Base-by-base conservation (phyloP, 106 monocot species). In the Agapanthus africanus region DNA sequence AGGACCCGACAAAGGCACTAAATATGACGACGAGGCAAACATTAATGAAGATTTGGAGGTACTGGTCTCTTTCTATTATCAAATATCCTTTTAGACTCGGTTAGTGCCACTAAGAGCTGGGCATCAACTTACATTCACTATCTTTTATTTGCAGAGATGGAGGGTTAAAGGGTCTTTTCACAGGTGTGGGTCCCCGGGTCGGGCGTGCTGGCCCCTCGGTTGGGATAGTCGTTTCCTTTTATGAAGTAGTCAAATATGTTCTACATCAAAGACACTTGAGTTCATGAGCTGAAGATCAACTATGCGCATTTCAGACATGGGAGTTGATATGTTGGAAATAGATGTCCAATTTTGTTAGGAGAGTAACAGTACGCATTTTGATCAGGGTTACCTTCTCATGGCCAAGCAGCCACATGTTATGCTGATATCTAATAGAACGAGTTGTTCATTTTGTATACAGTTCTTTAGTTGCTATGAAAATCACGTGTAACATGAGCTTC, bases 141-240 rank as follows among this genome's bases (percentile, higher is more conserved):
- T n/a, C 2, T 60, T 16, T 27, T n/a, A n/a, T n/a, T 32, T 72
- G 79, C 81, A 90, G 94, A 72, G 80, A 87, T 33, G 82, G 85
- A 76, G 94, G 94, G 6, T 26, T 80, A 37, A 82, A 72, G 49
- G 90, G 90, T 30, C 78, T 94, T 18, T 94, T 94, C 64, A 87
- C 79, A 13, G 93, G 93, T 54, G 80, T 78, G 39, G 87, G 90
- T 11, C 94, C 94, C 11, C 84, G 94, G 6, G 90, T 94, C 56
- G 94, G 65, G 10, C 82, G 94, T 31, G 87, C 94, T 27, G 94
- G 94, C 11, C 90, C 94, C 18, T 94, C 94, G 3, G 90, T 90
- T 35, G 94, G 90, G 31, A 94, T 94, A 39, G 90, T 94, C 37
- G 79, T 90, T 16, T 94, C 93, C 8, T 90, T 86, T 16, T 94